Evolutionary conservation across 108 stramenopile species (phyloP).

Genomic region (Conticribra guillardii): DNA sequence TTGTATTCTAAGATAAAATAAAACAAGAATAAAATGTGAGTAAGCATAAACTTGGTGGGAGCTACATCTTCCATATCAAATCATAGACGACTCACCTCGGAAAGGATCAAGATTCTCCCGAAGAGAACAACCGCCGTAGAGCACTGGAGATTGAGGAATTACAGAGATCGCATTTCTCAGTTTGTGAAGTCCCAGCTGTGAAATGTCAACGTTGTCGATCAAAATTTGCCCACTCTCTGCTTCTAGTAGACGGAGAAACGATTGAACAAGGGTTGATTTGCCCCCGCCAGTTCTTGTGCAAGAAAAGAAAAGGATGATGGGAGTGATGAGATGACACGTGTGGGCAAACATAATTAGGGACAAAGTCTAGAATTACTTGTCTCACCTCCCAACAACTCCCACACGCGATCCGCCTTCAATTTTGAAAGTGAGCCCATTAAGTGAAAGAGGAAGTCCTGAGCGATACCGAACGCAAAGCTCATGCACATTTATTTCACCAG

Average conservation of each 20-base stretch:
- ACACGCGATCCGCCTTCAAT: constrained; percentile 73
- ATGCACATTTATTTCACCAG: constrained; percentile 69
- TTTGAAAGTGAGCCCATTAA: constrained; percentile 64
- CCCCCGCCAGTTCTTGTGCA: constrained; percentile 55
- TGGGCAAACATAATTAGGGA: constrained; percentile 1
- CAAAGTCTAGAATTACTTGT: background rate
- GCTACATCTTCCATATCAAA: background rate
- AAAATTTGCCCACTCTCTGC: constrained; percentile 75
- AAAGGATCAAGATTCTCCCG: constrained; percentile 97
- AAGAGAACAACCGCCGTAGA: constrained; percentile 91
- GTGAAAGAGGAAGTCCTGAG: constrained; percentile 68
- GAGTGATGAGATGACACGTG: constrained; percentile 3
- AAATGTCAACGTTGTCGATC: constrained; percentile 89
- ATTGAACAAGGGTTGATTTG: constrained; percentile 77
- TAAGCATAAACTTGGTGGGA: constrained; percentile 5
- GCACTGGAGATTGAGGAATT: constrained; percentile 92
- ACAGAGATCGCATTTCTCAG: constrained; percentile 85
- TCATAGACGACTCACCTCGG: constrained; percentile 1
- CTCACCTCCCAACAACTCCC: constrained; percentile 78
- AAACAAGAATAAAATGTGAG: background rate
- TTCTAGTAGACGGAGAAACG: constrained; percentile 83
- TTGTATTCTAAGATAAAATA: constrained; percentile 21
- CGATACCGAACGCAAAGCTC: constrained; percentile 83
- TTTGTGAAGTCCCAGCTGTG: constrained; percentile 82
- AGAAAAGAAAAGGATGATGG: constrained; percentile 17